Evolutionary conservation across 2,329 filamentous ascomycete species (phyloP), one percentile per base, ranked within the genome.

Genomic region (Ceratocystis destructans): DNA sequence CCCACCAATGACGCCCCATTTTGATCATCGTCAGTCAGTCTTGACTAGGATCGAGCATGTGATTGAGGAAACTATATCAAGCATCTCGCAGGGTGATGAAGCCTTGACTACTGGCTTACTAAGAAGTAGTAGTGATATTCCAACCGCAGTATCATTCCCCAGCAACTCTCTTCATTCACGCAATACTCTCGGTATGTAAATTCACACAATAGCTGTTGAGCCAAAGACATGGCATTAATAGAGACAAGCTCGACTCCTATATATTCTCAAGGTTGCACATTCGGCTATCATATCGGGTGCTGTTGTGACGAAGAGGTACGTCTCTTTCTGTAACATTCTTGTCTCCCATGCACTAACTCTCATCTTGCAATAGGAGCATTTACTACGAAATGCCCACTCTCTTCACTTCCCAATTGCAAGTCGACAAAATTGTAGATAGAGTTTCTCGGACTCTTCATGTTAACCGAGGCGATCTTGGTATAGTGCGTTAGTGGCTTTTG

Each of bases 381-480:
- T 95, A 87, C 73, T 95, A 95, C 72, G 84, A 89, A 70, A 82
- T 91, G 70, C 83, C 86, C 3, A 80, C 84, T 8, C 77, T 95
- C 0, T 95, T 94, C 71, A 79, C 80, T 22, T 85, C 79, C 62
- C 90, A 94, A 73, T 72, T 75, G 17, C 78, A 83, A 15, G 88
- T 94, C 0, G 86, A 94, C 72, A 79, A 80, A 37, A 83, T 89
- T 59, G 82, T 94, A 0, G 88, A 94, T 71, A 86, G 89, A 69
- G 76, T 95, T 45, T 87, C 89, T 0, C 84, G 80, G 66, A 90
- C 88, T 0, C 80, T 94, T 17, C 80, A 80, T 0, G 76, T 89
- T 7, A 78, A 82, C 5, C 81, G 90, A 44, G 79, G 82, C 66
- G 78, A 82, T 17, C 76, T 94, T 22, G 90, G 90, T 68, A 85